Evolutionary conservation across 805 yeast genomes (phyloP).

Genomic region (Barnettozyma botsteinii): DNA sequence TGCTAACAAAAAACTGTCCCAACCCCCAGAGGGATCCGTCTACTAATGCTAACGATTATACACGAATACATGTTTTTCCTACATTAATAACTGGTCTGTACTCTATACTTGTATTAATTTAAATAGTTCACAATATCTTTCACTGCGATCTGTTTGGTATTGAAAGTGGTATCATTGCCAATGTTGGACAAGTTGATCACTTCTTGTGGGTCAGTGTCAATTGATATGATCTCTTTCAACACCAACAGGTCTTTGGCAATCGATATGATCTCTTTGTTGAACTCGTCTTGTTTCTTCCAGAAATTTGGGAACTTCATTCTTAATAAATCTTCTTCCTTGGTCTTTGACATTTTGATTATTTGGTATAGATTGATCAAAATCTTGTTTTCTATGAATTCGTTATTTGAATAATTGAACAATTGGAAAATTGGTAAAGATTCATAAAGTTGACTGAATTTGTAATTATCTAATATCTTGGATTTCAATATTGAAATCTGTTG

Average conservation of each 20-base stretch:
- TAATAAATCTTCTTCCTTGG: slow-evolving; percentile 14
- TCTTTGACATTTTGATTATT: neutral
- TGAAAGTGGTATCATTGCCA: slow-evolving; percentile 4
- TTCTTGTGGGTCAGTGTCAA: slow-evolving; percentile 6
- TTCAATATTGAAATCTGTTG: slow-evolving; percentile 4
- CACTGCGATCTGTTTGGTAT: slow-evolving; percentile 1
- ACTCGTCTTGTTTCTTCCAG: slow-evolving; percentile 16
- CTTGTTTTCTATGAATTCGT: slow-evolving; percentile 12
- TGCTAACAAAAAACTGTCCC: slow-evolving; percentile 75
- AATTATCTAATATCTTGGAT: slow-evolving; percentile 1
- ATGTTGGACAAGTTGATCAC: slow-evolving; percentile 3
- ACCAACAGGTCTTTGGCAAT: slow-evolving; percentile 15
- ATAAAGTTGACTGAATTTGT: slow-evolving; percentile 12
- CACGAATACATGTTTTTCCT: no score
- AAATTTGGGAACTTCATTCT: slow-evolving; percentile 17
- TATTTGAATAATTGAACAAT: neutral
- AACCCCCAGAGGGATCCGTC: slow-evolving; percentile 92
- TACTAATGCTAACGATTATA: no score
- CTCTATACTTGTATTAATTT: neutral
- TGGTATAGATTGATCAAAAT: slow-evolving; percentile 12
- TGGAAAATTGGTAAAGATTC: slow-evolving; percentile 15
- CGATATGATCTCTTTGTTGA: slow-evolving; percentile 5
- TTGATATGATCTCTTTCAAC: slow-evolving; percentile 13
- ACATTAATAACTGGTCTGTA: neutral
- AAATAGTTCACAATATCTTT: slow-evolving; percentile 3